phyloP scores from a whole-genome alignment of 352 stramenopile species.

The Paralagenidium karlingii region DNA sequence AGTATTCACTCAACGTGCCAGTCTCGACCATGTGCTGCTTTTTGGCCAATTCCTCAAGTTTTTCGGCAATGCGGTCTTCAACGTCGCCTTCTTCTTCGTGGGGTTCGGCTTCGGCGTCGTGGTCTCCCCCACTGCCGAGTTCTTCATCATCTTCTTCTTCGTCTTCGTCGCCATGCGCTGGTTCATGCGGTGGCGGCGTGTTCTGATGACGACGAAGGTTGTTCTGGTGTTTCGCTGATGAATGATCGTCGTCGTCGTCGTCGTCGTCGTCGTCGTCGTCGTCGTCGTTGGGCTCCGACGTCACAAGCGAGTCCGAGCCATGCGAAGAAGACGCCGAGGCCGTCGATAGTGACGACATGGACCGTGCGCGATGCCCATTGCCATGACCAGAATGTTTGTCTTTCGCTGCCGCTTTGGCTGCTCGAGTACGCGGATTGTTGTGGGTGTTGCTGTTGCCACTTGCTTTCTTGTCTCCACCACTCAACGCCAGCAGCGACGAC shows the following conservation, averaged over 20 bases:
- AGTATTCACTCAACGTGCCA: constrained; percentile 70
- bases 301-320: neutral
- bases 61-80: constrained; percentile 25
- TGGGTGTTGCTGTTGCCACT: too few relatives aligned
- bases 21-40: constrained; percentile 80
- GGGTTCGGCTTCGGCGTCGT: constrained; percentile 40
- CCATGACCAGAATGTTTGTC: constrained; percentile 6
- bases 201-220: too few relatives aligned
- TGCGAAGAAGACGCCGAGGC: too few relatives aligned
- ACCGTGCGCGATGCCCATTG: constrained; percentile 24
- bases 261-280: constrained; percentile 5
- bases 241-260: constrained; percentile 7
- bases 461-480: neutral
- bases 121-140: constrained; percentile 8
- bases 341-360: constrained; percentile 55
- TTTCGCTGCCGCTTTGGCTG: constrained; percentile 9
- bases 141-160: constrained; percentile 11
- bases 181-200: too few relatives aligned
- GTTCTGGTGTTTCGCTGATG: too few relatives aligned
- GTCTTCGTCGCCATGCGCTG: too few relatives aligned
- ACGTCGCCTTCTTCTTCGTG: constrained; percentile 28
- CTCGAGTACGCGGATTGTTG: too few relatives aligned
- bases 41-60: constrained; percentile 60
- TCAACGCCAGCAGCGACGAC: neutral
- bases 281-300: neutral